Evolutionary conservation across 179 eudicot species (phyloP).

Genomic region (Actinidia arguta): DNA sequence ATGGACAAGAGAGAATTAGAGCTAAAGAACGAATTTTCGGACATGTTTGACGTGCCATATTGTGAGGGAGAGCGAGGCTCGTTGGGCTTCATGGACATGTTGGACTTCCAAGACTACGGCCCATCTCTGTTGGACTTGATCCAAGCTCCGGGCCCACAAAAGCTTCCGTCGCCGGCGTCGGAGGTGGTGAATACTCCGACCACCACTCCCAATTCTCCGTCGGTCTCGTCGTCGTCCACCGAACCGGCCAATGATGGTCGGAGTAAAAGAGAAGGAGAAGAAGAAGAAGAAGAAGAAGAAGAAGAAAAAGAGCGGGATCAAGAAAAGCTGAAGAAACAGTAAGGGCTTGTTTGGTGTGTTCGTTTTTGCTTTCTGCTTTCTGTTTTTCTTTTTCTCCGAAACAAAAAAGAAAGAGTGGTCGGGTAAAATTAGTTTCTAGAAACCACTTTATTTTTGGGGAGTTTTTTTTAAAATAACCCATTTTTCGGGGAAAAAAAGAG

Average conservation of each 20-base stretch:
- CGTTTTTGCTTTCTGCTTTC: neutral
- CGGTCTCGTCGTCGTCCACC: conserved; percentile 59
- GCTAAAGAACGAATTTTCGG: neutral
- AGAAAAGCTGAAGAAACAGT: conserved; percentile 58
- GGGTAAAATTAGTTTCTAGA: too few relatives aligned
- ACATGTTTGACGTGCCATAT: conserved; percentile 28
- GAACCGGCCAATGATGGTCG: conserved; percentile 47
- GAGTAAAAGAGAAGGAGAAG: conserved; percentile 13
- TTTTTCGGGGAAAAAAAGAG: too few relatives aligned
- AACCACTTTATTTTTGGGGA: too few relatives aligned
- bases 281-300: conserved; percentile 20
- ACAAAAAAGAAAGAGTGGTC: too few relatives aligned
- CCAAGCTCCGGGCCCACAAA: conserved; percentile 18
- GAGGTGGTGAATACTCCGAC: conserved; percentile 66
- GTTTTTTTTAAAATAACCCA: too few relatives aligned
- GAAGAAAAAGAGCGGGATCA: conserved; percentile 28
- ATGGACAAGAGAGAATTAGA: conserved; percentile 34
- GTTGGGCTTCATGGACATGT: conserved; percentile 34
- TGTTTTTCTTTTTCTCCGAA: too few relatives aligned
- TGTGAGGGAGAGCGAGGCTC: conserved; percentile 18
- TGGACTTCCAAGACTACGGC: conserved; percentile 31
- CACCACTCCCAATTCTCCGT: conserved; percentile 63
- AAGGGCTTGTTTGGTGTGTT: conserved; percentile 11
- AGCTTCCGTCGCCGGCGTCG: conserved; percentile 25
- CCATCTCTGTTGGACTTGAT: conserved; percentile 40